These are phyloP conservation scores for Diaporthe capsici DNA, from an alignment of 2,329 filamentous ascomycete species.

Conservation along the genomic window DNA sequence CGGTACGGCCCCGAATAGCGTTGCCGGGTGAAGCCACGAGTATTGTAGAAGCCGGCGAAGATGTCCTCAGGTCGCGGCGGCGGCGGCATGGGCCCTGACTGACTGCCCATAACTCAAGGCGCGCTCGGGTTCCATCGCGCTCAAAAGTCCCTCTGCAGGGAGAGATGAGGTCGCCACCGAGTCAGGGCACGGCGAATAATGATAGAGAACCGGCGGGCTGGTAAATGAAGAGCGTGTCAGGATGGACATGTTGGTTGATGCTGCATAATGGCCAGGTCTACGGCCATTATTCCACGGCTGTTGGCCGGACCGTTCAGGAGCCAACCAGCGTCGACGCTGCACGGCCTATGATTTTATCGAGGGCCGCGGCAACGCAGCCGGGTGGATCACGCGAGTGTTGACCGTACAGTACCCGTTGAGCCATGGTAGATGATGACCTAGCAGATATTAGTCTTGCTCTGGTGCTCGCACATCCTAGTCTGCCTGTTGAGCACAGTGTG, in stretches of 20 bases:
- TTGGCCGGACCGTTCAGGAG: neutral
- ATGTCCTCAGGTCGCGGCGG: neutral
- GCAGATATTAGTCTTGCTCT: neutral
- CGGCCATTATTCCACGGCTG: neutral
- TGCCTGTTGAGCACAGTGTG: neutral
- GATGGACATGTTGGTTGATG: slow-evolving; percentile 33
- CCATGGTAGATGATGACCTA: neutral
- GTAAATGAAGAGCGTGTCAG: slow-evolving; percentile 31
- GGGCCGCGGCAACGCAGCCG: slow-evolving; percentile 19
- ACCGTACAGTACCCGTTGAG: neutral
- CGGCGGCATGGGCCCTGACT: neutral
- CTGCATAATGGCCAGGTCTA: neutral
- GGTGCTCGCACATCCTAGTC: neutral
- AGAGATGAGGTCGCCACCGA: slow-evolving; percentile 18
- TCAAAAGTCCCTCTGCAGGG: neutral
- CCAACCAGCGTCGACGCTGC: slow-evolving; percentile 2
- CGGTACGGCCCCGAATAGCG: neutral
- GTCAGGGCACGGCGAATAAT: slow-evolving; percentile 16
- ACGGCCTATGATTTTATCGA: neutral
- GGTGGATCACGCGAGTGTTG: neutral
- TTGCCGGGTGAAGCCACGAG: neutral
- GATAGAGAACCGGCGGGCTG: slow-evolving; percentile 19
- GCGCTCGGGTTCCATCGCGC: neutral
- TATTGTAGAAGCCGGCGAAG: neutral
- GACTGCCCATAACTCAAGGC: neutral